phyloP scores from a whole-genome alignment of 2,329 filamentous ascomycete species.

The Remersonia thermophila region DNA sequence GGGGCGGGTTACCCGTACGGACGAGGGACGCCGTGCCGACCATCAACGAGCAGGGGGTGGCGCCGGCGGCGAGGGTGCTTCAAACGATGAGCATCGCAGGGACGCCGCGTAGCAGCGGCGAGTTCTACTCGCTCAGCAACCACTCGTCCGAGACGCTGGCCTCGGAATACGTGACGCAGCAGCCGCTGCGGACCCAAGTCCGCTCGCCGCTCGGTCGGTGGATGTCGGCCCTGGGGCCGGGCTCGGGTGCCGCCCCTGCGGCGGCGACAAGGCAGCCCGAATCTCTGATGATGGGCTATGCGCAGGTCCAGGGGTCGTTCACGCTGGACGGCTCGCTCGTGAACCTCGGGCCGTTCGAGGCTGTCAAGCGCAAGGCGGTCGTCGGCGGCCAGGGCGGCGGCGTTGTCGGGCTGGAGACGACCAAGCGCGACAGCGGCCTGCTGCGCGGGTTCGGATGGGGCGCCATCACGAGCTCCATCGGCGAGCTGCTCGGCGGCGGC shows the following conservation, averaged over 20 bases:
- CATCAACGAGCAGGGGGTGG: conserved; percentile 43
- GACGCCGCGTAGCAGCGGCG: conserved; percentile 81
- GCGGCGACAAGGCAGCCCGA: conserved; percentile 47
- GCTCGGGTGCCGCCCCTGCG: conserved; percentile 15
- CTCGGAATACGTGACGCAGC: conserved; percentile 68
- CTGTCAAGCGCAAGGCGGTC: conserved; percentile 88
- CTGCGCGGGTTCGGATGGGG: conserved; percentile 81
- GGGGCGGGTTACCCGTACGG: conserved; percentile 29
- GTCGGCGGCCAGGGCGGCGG: conserved; percentile 78
- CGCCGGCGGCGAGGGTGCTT: conserved; percentile 55
- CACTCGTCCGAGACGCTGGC: conserved; percentile 86
- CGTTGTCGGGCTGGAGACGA: conserved; percentile 66
- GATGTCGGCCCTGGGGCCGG: conserved; percentile 27
- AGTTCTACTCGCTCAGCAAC: conserved; percentile 92
- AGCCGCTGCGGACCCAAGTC: conserved; percentile 22
- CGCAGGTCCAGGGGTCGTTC: conserved; percentile 85
- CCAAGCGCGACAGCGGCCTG: conserved; percentile 64
- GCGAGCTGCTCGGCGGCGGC: conserved; percentile 71
- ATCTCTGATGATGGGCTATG: conserved; percentile 94
- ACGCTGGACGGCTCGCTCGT: conserved; percentile 83
- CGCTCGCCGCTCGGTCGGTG: conserved; percentile 35
- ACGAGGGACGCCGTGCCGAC: conserved; percentile 34
- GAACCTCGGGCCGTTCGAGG: conserved; percentile 81
- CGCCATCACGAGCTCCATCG: conserved; percentile 74
- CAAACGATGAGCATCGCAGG: conserved; percentile 65